Evolutionary conservation across 2,329 filamentous ascomycete genomes (phyloP), one percentile per base, ranked within the genome.

Genomic region (Colletotrichum sansevieriae): DNA sequence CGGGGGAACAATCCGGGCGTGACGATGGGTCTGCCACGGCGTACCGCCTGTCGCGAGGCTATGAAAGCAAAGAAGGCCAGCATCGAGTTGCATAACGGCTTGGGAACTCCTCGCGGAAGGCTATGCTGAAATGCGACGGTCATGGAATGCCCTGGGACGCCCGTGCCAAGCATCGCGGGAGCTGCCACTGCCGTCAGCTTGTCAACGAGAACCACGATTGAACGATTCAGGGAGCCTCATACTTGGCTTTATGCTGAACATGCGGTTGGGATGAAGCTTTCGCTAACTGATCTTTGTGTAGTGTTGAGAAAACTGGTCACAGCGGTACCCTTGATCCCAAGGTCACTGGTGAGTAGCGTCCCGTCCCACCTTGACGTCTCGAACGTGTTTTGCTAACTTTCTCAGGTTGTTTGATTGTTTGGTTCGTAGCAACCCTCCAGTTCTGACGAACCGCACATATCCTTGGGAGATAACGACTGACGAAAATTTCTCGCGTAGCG

Each of bases 321-420:
- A 97, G 94, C 75, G 96, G 96, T 80, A 99, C 96, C 71, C 92
- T 99, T 76, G 96, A 99, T 80, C 95, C 95, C 78, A 98, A 98
- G 84, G 96, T 99, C 78, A 99, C 95, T 56, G 95, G 95, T 69
- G 49, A 69, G 66, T 69, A 18, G 55, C 35, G 41, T 60, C 47
- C 76, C 35, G 62, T 66, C 41, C 76, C 97, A 94, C 82, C 84
- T 97, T 79, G 97, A 97, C 78, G 93, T 97, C 78, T 97, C 93
- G 78, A 79, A 71, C 62, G 41, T 62, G 70, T 59, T 47, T 75
- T 77, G 81, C 67, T 67, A 67, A 70, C 46, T 58, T 70, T 47
- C n/a, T 58, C 63, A 69, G 66, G 66, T 56, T 69, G 66, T 22
- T 61, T 69, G 66, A 69, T 69, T 69, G 66, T 69, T 66, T 69